Evolutionary conservation across 495 filamentous ascomycete genomes (phyloP), one percentile per base, ranked within the genome.

Genomic region (Xylaria castorea): DNA sequence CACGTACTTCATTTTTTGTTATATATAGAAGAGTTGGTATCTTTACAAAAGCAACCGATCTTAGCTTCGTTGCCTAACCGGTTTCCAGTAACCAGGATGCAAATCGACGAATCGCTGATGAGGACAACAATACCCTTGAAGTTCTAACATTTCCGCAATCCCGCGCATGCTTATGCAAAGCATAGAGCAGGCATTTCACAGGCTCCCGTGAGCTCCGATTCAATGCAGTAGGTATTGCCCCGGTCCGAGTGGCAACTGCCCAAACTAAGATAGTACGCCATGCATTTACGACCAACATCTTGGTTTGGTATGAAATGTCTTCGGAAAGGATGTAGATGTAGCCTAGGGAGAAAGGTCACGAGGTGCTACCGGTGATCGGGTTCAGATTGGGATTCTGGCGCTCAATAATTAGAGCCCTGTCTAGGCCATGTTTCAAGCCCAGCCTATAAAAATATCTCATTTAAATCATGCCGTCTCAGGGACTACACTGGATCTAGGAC

Each of bases 381-480:
- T 38, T 61, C 58, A 38, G 58, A 38, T 61, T 61, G 34, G 27
- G 44, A 27, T 27, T 64, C 16, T 64, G 38, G 25, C 63, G 18
- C 22, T 66, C 44, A 22, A 32, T 44, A 64, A 64, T 30, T 22
- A 32, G 42, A 66, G 30, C 48, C 65, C 65, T 36, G 65, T 55
- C 65, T 51, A 53, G 48, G 65, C n/a, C 25, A 53, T 51, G 42
- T 67, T 67, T 67, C 46, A 67, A 53, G 44, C 30, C 44, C 12
- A 12, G 65, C 34, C 65, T 53, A 67, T 51, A 22, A 50, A 66
- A 65, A 25, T 30, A 66, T 66, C 64, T 66, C 64, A 51, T 66
- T 44, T 32, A 66, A 34, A 25, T 25, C 30, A 66, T 55, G 20
- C 63, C 44, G 27, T 64, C 38, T 18, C 58, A 61, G 32, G n/a